A percentile compares a stretch with the other conserved stretches of the same genome.
Evolutionary conservation across 2,329 filamentous ascomycete genomes (phyloP).

Genomic region (Cordyceps fumosorosea): DNA sequence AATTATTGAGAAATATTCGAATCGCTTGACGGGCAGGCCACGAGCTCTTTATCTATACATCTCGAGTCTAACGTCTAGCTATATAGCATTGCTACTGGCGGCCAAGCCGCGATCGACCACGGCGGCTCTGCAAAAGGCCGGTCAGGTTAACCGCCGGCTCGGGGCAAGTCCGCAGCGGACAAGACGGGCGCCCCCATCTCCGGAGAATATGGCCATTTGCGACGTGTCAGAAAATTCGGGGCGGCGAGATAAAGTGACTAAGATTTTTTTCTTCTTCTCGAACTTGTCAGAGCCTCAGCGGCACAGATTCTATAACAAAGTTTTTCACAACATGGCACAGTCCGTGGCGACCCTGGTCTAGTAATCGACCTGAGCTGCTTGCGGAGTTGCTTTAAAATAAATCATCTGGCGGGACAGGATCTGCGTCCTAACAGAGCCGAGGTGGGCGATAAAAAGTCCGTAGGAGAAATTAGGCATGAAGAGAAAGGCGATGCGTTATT

Average conservation of each 20-base stretch:
- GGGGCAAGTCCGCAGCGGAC: constrained; percentile 3
- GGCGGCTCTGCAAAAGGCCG: neutral
- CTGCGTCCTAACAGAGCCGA: no score
- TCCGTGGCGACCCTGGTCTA: no score
- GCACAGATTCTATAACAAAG: no score
- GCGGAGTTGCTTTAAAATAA: constrained; percentile 2
- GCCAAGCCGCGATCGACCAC: neutral
- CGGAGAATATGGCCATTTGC: neutral
- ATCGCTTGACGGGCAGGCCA: no score
- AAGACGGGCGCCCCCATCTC: neutral
- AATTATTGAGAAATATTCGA: neutral
- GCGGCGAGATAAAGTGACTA: neutral
- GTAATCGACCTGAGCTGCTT: no score
- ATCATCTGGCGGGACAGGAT: no score
- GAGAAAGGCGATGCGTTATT: no score
- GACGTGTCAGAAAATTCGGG: neutral
- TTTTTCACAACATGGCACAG: neutral
- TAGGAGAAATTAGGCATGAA: no score
- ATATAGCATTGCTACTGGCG: neutral
- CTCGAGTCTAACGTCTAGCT: no score
- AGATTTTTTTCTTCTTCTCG: no score
- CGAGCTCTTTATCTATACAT: neutral
- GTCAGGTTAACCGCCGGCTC: neutral
- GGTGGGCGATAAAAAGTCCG: no score
- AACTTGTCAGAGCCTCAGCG: no score